Conservation (phyloP, 2,329 filamentous ascomycete species). For the Gyromitra esculenta region DNA sequence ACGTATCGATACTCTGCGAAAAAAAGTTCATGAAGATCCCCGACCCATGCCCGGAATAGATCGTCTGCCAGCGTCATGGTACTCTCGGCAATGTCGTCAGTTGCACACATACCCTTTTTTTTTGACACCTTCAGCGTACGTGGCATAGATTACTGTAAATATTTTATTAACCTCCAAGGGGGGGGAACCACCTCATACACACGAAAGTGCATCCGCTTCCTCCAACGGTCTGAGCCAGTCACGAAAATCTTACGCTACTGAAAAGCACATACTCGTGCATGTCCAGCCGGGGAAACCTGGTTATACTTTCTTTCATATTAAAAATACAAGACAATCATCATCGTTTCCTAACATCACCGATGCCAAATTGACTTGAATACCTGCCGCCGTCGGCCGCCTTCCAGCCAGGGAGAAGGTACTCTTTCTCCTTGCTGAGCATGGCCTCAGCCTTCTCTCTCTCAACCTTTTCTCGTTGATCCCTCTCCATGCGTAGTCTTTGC, state of each 20-base stretch:
- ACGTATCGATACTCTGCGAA: slow-evolving; percentile 19
- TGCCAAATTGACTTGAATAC: slow-evolving; percentile 54
- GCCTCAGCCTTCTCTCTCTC: slow-evolving; percentile 51
- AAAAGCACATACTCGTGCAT: slow-evolving; percentile 15
- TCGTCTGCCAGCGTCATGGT: slow-evolving; percentile 29
- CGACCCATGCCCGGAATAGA: slow-evolving; percentile 27
- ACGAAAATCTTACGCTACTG: background rate
- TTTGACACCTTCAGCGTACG: background rate
- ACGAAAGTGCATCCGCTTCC: background rate
- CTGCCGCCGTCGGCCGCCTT: slow-evolving; percentile 47
- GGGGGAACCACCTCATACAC: slow-evolving; percentile 37
- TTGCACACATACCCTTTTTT: slow-evolving; percentile 29
- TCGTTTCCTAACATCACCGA: slow-evolving; percentile 34
- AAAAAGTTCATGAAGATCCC: slow-evolving; percentile 35
- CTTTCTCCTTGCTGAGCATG: slow-evolving; percentile 53
- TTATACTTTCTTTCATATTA: slow-evolving; percentile 9
- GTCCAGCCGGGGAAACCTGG: background rate
- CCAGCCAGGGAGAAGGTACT: slow-evolving; percentile 50
- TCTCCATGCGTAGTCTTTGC: slow-evolving; percentile 52
- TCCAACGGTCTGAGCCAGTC: slow-evolving; percentile 3
- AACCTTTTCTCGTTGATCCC: slow-evolving; percentile 46
- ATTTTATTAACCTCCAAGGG: background rate
- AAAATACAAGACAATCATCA: slow-evolving; percentile 27
- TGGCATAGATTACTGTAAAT: slow-evolving; percentile 16
- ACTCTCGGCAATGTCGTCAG: slow-evolving; percentile 38